Evolutionary conservation across 2,329 filamentous ascomycete genomes (phyloP), one percentile per base, ranked within the genome.

Genomic region (Nothophoma quercina): DNA sequence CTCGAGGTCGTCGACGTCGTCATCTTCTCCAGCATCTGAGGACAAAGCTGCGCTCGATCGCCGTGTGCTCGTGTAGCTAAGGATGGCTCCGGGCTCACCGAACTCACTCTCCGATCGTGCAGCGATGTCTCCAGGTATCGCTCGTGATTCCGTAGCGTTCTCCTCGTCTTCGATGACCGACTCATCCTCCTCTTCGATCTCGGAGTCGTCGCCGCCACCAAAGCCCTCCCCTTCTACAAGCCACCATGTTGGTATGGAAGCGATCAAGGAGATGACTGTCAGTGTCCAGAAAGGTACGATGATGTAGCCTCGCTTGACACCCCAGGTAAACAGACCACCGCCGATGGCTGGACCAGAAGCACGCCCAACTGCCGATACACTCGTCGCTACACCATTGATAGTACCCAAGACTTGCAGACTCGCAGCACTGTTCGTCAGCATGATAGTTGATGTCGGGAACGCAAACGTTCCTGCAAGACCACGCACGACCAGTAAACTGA

Each of bases 381-480:
- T 89, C 0, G 93, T 96, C 0, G 91, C 93, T 56, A 96, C 86
- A 2, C 93, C 95, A 67, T 98, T 98, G 48, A 98, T 77, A 0
- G 93, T 97, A 1, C 92, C 93, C 5, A 98, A 82, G 8, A 96
- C 84, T 34, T 83, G 79, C 13, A 96, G 78, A 47, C 88, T 92
- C 1, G 81, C 76, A 4, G 91, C 91, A 8, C 88, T 91, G 75
- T 97, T 97, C 22, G 93, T 97, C 29, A 98, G 83, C 39, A 98
- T 80, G 63, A 98, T 97, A 5, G 91, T 96, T 21, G 85, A 88
- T 66, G 90, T 95, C 0, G 95, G 93, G 71, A 97, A 97, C 1
- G 89, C 89, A 66, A 97, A 88, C 59, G 96, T 95, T 53, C 87
- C 86, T 30, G 83, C 85, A 47, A 89, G 82, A 8, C 88, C 88